phyloP scores from a whole-genome alignment of 345 rosid species.

The Psidium friedrichsthalianum region DNA sequence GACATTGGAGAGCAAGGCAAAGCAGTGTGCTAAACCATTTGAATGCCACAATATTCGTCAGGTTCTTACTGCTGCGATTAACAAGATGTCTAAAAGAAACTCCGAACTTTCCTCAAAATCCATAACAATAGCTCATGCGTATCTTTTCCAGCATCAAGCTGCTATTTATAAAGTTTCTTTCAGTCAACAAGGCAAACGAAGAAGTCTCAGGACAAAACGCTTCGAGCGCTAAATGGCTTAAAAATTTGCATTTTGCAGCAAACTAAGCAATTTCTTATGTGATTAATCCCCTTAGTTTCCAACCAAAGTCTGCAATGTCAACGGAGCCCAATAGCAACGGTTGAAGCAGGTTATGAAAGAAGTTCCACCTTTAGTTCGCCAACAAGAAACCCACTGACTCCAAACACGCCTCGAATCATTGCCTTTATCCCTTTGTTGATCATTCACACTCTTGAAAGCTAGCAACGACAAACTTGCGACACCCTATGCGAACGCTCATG shows the following conservation, averaged over 20 bases:
- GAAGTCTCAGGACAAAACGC: neutral
- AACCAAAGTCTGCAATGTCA: neutral
- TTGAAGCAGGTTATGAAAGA: neutral
- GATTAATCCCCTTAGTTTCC: neutral
- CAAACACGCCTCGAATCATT: neutral
- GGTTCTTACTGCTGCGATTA: neutral
- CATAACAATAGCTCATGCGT: neutral
- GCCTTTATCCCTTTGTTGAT: neutral
- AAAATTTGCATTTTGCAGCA: neutral
- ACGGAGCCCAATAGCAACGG: neutral
- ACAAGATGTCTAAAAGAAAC: neutral
- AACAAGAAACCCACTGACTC: neutral
- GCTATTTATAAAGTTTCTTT: neutral
- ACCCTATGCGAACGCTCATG: neutral
- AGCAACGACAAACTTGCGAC: neutral
- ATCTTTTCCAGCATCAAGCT: neutral
- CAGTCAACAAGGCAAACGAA: neutral
- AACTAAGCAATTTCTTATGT: neutral
- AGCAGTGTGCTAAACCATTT: conserved; percentile 4
- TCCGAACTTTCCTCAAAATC: neutral
- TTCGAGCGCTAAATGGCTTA: neutral
- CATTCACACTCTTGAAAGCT: neutral
- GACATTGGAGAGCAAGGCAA: conserved; percentile 1
- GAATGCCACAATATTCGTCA: neutral
- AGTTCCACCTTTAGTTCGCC: neutral